Evolutionary conservation across 2,329 filamentous ascomycete species (phyloP), one percentile per base, ranked within the genome.

Genomic region (Trematosphaeria pertusa): DNA sequence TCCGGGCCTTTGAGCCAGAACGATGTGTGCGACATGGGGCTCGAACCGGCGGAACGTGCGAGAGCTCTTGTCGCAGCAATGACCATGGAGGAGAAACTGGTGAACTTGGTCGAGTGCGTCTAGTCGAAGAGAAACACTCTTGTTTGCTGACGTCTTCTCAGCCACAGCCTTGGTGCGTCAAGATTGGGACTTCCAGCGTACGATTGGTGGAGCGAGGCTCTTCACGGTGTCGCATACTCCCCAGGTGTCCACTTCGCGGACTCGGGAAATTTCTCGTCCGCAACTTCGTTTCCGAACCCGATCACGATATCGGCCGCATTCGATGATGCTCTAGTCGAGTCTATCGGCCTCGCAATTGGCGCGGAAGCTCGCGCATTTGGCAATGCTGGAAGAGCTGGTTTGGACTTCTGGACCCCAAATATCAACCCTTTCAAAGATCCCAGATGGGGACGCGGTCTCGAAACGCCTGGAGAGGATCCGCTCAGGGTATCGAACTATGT

Each of bases 371-470:
- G 86, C 32, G 85, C 86, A 0, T 88, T 87, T 63, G 84, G 76
- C 58, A 88, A 88, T 56, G 77, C 65, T 9, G 81, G 80, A 4
- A 72, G 77, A 11, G 79, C 78, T 2, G 81, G 81, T 0, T 61
- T 69, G 5, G 61, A 86, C 62, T 85, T 77, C 61, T 87, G 82
- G 80, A 84, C 86, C 0, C 86, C 86, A 0, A 87, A 87, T 58
- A 85, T 88, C 65, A 87, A 87, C 58, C 78, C 81, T 0, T 87
- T 82, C 71, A 79, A 79, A 28, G 83, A 86, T 58, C 83, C 84
- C 0, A 72, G 85, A 19, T 85, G 83, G 84, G 84, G 84, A 1
- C 73, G 83, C 6, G 83, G 83, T 0, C 39, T 48, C 0, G 67
- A 86, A 58, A 85, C 83, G 0, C 82, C 83, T 0, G 81, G 81